Conservation (phyloP, 2,329 filamentous ascomycete genomes). For the Colletotrichum sp. region DNA sequence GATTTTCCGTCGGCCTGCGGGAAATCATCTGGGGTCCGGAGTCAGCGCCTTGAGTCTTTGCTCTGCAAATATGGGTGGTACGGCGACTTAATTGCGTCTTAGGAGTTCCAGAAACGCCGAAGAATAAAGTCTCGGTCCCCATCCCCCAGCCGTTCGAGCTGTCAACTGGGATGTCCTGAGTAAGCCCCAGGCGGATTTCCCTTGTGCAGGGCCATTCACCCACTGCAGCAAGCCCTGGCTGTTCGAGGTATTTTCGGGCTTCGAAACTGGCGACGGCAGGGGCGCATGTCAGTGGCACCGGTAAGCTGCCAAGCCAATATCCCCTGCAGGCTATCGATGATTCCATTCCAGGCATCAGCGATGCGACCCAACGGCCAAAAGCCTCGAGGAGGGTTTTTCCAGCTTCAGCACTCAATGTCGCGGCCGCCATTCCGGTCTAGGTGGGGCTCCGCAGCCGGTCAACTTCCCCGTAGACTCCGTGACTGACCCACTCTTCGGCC, state of each 20-base stretch:
- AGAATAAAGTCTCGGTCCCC: not conserved
- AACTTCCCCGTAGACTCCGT: not conserved
- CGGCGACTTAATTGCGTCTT: not conserved
- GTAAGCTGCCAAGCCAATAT: constrained; percentile 11
- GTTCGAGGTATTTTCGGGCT: not conserved
- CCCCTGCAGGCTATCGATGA: not conserved
- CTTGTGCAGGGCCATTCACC: too few species aligned
- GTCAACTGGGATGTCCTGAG: not conserved
- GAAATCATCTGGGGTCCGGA: not conserved
- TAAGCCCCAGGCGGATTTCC: not conserved
- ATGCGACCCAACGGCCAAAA: not conserved
- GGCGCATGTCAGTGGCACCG: not conserved
- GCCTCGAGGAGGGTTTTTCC: not conserved
- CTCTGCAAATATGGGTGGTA: not conserved
- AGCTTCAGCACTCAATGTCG: not conserved
- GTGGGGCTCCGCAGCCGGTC: rapidly evolving
- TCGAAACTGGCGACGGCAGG: not conserved
- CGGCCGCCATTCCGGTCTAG: not conserved
- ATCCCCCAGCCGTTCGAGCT: not conserved
- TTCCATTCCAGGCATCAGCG: not conserved
- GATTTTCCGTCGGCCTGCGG: not conserved
- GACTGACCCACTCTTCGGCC: not conserved
- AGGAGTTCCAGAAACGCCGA: not conserved
- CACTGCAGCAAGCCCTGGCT: not conserved
- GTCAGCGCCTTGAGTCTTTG: not conserved